Conservation (phyloP, 2,329 filamentous ascomycete genomes). For the Fusarium domesticum region DNA sequence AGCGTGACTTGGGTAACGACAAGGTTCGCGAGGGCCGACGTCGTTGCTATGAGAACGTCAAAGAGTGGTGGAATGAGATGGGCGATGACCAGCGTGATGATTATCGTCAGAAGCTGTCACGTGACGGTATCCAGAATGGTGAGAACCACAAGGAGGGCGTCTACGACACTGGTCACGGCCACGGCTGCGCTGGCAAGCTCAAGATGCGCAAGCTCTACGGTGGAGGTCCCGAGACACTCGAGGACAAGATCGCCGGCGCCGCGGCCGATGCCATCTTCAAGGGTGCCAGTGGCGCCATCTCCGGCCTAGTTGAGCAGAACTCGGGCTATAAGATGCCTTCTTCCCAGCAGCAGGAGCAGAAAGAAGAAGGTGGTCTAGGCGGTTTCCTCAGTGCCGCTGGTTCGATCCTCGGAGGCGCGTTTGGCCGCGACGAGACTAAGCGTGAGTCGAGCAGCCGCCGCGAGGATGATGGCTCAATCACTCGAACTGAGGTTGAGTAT, state of each 20-base stretch:
- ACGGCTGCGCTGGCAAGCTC: conserved; percentile 77
- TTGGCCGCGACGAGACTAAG: conserved; percentile 54
- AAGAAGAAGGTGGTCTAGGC: conserved; percentile 63
- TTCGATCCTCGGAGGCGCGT: conserved; percentile 61
- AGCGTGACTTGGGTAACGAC: conserved; percentile 66
- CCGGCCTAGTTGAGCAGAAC: conserved; percentile 45
- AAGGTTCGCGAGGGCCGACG: conserved; percentile 68
- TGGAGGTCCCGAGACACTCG: conserved; percentile 43
- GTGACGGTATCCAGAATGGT: conserved; percentile 71
- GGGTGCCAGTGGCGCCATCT: conserved; percentile 54
- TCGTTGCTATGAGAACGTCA: conserved; percentile 75
- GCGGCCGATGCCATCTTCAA: conserved; percentile 56
- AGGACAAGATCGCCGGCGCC: conserved; percentile 55
- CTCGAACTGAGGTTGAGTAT: conserved; percentile 59
- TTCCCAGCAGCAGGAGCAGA: conserved; percentile 37
- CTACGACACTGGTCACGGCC: conserved; percentile 77
- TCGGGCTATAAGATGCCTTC: conserved; percentile 43
- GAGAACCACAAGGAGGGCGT: conserved; percentile 86
- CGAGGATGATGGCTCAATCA: conserved; percentile 59
- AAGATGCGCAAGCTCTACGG: conserved; percentile 68
- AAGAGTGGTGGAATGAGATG: conserved; percentile 78
- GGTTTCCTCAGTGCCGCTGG: conserved; percentile 69
- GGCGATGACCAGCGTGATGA: conserved; percentile 59
- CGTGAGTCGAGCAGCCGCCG: conserved; percentile 51
- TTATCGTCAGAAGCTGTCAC: conserved; percentile 71